These are phyloP conservation scores for Podaxis rugospora DNA, from an alignment of 768 basidiomycete genomes.

Conservation along the genomic window DNA sequence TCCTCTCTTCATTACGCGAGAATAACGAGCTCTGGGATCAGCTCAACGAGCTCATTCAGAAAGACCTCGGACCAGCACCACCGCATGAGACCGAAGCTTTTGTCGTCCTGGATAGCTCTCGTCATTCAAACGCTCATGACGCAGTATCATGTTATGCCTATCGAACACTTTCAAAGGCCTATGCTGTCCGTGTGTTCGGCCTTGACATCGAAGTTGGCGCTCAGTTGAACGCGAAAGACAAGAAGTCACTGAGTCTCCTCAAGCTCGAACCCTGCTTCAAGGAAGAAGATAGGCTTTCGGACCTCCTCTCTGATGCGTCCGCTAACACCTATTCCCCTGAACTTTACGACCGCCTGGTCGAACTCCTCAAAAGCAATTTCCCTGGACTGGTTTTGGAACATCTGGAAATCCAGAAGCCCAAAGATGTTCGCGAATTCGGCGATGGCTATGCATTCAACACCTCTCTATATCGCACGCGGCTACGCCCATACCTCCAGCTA, in stretches of 20 bases:
- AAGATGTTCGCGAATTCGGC: slow-evolving; percentile 72
- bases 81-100: slow-evolving; percentile 56
- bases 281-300: slow-evolving; percentile 58
- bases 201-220: slow-evolving; percentile 74
- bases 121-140: slow-evolving; percentile 54
- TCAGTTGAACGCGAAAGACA: slow-evolving; percentile 39
- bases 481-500: slow-evolving; percentile 42
- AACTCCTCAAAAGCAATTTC: slow-evolving; percentile 46
- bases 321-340: slow-evolving; percentile 68
- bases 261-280: slow-evolving; percentile 55
- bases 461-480: slow-evolving; percentile 51
- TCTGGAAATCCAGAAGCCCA: slow-evolving; percentile 56
- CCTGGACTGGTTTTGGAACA: slow-evolving; percentile 61
- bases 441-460: slow-evolving; percentile 74
- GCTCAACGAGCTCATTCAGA: slow-evolving; percentile 56
- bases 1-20: slow-evolving; percentile 51
- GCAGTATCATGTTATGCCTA: slow-evolving; percentile 62
- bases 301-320: slow-evolving; percentile 65
- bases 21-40: slow-evolving; percentile 66
- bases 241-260: slow-evolving; percentile 57
- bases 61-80: slow-evolving; percentile 73
- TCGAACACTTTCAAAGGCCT: slow-evolving; percentile 66
- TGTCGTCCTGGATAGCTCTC: slow-evolving; percentile 41
- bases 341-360: slow-evolving; percentile 59
- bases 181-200: slow-evolving; percentile 69